Conservation (phyloP, 345 rosid genomes). For the Acer saccharum region DNA sequence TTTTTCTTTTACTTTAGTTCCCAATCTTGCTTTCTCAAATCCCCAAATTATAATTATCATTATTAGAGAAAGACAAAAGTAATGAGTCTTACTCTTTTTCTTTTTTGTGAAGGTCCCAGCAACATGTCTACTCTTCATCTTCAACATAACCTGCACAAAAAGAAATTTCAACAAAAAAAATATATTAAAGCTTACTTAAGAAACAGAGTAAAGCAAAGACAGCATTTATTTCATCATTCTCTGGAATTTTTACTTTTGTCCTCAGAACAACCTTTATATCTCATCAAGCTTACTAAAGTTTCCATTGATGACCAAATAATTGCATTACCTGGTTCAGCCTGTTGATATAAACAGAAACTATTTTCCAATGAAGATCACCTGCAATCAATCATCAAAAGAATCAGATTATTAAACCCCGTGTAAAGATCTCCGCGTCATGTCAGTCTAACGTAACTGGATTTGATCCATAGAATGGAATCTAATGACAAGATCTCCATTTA, state of each 20-base stretch:
- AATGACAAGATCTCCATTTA: neutral
- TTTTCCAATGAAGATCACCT: slow-evolving; percentile 98
- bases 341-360: slow-evolving; percentile 91
- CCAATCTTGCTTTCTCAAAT: slow-evolving; percentile 65
- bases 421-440: neutral
- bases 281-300: slow-evolving; percentile 30
- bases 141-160: slow-evolving; percentile 79
- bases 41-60: slow-evolving; percentile 62
- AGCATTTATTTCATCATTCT: slow-evolving; percentile 38
- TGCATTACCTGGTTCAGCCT: slow-evolving; percentile 62
- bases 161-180: slow-evolving; percentile 27
- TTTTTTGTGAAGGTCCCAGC: slow-evolving; percentile 96
- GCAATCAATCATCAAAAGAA: slow-evolving; percentile 41
- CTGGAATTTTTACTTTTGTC: slow-evolving; percentile 34
- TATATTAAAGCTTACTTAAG: slow-evolving; percentile 27
- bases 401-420: neutral
- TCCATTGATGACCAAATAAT: slow-evolving; percentile 48
- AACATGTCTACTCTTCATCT: slow-evolving; percentile 97
- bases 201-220: slow-evolving; percentile 16
- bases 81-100: slow-evolving; percentile 80
- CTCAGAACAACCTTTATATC: slow-evolving; percentile 16
- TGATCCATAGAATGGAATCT: neutral
- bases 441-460: neutral
- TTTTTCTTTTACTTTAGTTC: slow-evolving; percentile 40
- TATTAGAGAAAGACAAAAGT: slow-evolving; percentile 48